Evolutionary conservation across 495 filamentous ascomycete species (phyloP), one percentile per base, ranked within the genome.

Genomic region (Trichoderma parareesei): DNA sequence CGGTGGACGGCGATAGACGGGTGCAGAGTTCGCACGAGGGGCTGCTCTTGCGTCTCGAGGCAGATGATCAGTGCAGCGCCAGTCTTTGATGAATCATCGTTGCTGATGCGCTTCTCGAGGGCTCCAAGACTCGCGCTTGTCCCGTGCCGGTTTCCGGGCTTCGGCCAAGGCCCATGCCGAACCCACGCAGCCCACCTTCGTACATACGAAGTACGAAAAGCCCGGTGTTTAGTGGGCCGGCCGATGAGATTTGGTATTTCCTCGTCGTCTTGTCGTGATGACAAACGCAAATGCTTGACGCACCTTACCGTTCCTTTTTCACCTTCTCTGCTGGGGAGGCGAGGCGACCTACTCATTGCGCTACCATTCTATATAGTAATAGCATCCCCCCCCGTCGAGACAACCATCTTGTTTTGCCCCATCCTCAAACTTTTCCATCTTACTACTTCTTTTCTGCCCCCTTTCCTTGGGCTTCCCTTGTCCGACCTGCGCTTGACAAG

Each of bases 331-430:
- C 53, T 37, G 53, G 53, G 48, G 53, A 57, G 9, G 10, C 27
- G 53, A 18, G 46, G 11, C 53, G 20, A 35, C 37, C 27, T 10
- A 27, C 8, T 27, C 2, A 27, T 27, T 27, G 20, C 9, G 33
- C 53, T 37, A 57, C 33, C 53, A 35, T 35, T 57, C 53, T 57
- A 57, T 57, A 57, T 57, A 57, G 27, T 38, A 57, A 11, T 37
- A 37, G 20, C 20, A 57, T 38, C 53, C 53, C 53, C 53, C 11
- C 11, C 4, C 14, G 6, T 27, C 27, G 27, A 27, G 27, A 57
- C 27, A 37, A n/a, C 53, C 53, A 16, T 4, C 27, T 41, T 41
- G 11, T 27, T 57, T 14, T 35, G 33, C 53, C 27, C 27, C 27
- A 57, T 57, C 53, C 10, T 57, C 49, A 4, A 10, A 20, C 27